These are phyloP conservation scores for Penicillium salamii DNA, from an alignment of 495 filamentous ascomycete species.

Conservation along the genomic window DNA sequence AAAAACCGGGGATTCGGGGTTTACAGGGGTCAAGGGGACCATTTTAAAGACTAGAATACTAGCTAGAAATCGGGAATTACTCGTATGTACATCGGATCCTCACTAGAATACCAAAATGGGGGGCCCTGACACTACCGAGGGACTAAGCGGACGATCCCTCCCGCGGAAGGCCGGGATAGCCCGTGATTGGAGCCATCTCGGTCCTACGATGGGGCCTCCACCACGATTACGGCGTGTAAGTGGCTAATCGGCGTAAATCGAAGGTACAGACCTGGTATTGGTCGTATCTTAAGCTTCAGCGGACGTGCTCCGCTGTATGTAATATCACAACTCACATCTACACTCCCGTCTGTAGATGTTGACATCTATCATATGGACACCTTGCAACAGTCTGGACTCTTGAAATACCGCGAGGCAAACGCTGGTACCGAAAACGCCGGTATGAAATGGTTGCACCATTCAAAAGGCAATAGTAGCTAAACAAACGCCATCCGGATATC, in stretches of 20 bases:
- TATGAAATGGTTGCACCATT: no score
- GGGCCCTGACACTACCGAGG: conserved; percentile 2
- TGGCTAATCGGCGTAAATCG: conserved; percentile 12
- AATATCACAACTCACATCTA: no score
- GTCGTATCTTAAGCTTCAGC: conserved; percentile 1
- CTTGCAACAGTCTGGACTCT: no score
- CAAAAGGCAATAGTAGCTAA: no score
- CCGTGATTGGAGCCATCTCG: conserved; percentile 13
- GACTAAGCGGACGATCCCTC: conserved; percentile 11
- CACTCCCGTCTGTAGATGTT: no score
- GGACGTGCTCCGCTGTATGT: neutral
- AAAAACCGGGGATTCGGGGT: conserved; percentile 13
- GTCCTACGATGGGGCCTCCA: conserved; percentile 9
- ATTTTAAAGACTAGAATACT: neutral
- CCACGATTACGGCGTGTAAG: conserved; percentile 7
- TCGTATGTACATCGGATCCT: neutral
- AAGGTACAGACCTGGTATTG: neutral
- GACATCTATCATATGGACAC: no score
- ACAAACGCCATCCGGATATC: no score
- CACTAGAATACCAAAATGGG: conserved; percentile 1
- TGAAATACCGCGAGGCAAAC: neutral
- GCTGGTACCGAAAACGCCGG: no score
- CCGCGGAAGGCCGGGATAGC: conserved; percentile 17
- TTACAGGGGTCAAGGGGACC: conserved; percentile 7
- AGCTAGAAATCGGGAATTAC: no score